These are phyloP conservation scores for Verticillium tricorpus DNA, from an alignment of 2,329 filamentous ascomycete genomes.

Conservation along the genomic window DNA sequence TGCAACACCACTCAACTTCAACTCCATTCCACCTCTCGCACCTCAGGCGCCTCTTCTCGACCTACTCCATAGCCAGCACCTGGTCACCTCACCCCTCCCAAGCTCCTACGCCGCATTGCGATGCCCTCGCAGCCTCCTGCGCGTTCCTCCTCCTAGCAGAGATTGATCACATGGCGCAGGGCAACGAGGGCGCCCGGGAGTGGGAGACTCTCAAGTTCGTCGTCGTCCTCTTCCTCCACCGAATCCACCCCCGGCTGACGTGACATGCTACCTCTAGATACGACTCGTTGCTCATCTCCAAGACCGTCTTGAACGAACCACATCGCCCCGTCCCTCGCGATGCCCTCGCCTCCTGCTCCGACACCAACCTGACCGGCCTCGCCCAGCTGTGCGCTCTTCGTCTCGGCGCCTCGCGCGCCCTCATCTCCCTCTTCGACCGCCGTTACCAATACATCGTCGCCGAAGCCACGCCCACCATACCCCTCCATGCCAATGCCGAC, in stretches of 20 bases:
- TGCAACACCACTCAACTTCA: too few relatives aligned
- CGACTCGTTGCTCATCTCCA: slow-evolving; percentile 12
- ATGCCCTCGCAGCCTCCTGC: background rate
- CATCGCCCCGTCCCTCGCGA: slow-evolving; percentile 17
- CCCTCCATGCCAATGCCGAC: slow-evolving; percentile 24
- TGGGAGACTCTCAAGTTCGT: slow-evolving; percentile 25
- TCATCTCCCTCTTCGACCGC: slow-evolving; percentile 48
- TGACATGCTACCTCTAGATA: slow-evolving; percentile 5
- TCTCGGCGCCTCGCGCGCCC: slow-evolving; percentile 29
- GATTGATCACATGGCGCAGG: slow-evolving; percentile 10
- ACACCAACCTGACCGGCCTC: slow-evolving; percentile 40
- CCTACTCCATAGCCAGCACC: too few relatives aligned
- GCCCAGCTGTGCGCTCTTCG: slow-evolving; percentile 43
- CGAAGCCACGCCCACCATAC: slow-evolving; percentile 40
- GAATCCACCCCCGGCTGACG: background rate
- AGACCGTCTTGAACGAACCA: slow-evolving; percentile 16
- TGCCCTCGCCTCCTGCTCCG: slow-evolving; percentile 22
- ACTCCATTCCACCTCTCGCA: too few relatives aligned
- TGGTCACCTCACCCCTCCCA: too few relatives aligned
- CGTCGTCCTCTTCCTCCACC: background rate
- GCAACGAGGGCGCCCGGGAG: slow-evolving; percentile 22
- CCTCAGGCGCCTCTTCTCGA: too few relatives aligned
- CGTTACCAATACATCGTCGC: slow-evolving; percentile 44
- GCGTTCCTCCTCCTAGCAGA: background rate
- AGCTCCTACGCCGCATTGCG: background rate